Percentiles rank a stretch among this genome's conserved stretches.
Evolutionary conservation across 129 eudicot species (phyloP).

Genomic region (Escallonia herrerae): DNA sequence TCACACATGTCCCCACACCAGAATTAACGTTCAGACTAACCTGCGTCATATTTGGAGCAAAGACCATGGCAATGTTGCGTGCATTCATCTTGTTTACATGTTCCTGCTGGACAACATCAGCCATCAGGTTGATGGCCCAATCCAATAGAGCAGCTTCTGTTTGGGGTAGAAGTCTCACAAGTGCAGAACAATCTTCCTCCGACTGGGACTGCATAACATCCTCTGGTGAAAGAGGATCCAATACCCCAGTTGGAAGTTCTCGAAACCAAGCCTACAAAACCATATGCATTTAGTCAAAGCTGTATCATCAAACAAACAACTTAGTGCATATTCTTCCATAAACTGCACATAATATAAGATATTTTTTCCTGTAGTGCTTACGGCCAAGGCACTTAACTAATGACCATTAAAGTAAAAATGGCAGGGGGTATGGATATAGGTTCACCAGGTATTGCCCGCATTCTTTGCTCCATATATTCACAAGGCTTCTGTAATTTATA

Average conservation of each 20-base stretch:
- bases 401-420: no score
- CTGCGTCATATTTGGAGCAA: slow-evolving; percentile 98
- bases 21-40: slow-evolving; percentile 19
- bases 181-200: slow-evolving; percentile 67
- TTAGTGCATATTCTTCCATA: no score
- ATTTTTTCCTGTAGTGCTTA: no score
- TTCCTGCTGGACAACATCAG: slow-evolving; percentile 83
- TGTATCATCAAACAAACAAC: background rate
- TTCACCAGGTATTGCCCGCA: no score
- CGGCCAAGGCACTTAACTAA: no score
- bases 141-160: slow-evolving; percentile 76
- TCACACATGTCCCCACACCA: background rate
- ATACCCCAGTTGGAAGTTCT: slow-evolving; percentile 76
- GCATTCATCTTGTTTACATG: slow-evolving; percentile 83
- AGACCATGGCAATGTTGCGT: slow-evolving; percentile 84
- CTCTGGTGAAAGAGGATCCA: slow-evolving; percentile 82
- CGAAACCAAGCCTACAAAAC: slow-evolving; percentile 85
- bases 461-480: no score
- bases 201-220: slow-evolving; percentile 76
- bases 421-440: no score
- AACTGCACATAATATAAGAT: no score
- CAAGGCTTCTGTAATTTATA: no score
- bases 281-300: background rate
- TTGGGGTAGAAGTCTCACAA: slow-evolving; percentile 72
- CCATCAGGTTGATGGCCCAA: slow-evolving; percentile 96